These are phyloP conservation scores for Penicillium arizonense DNA, from an alignment of 495 filamentous ascomycete species.

Conservation along the genomic window DNA sequence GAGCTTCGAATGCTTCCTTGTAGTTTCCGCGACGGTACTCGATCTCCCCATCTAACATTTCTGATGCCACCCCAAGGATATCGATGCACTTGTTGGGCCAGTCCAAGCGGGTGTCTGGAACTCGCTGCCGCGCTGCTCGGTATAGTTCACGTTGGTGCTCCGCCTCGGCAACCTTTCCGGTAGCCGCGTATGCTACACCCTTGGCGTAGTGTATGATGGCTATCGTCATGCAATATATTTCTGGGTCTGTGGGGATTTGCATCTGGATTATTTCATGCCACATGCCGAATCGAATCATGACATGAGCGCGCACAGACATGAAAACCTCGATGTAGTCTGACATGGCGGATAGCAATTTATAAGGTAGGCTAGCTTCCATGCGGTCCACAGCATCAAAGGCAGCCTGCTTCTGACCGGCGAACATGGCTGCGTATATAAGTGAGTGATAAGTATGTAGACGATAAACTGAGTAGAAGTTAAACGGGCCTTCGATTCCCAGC, in stretches of 20 bases:
- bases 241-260: conserved; percentile 44
- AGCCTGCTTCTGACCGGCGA: conserved; percentile 53
- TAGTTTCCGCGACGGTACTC: conserved; percentile 59
- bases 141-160: conserved; percentile 43
- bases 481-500: conserved; percentile 41
- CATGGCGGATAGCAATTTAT: conserved; percentile 58
- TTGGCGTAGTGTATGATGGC: conserved; percentile 61
- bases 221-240: conserved; percentile 58
- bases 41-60: conserved; percentile 67
- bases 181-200: conserved; percentile 60
- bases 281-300: conserved; percentile 61
- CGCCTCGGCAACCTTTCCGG: conserved; percentile 43
- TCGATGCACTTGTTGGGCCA: conserved; percentile 62
- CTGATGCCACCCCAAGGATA: conserved; percentile 52
- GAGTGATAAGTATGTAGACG: conserved; percentile 63
- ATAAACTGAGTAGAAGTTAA: conserved; percentile 66
- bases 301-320: conserved; percentile 57
- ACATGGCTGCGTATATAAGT: conserved; percentile 67
- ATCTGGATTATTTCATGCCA: conserved; percentile 57
- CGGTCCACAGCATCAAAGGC: conserved; percentile 49
- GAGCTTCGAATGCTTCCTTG: conserved; percentile 49
- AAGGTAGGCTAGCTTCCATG: conserved; percentile 54
- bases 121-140: conserved; percentile 36
- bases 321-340: conserved; percentile 66
- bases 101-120: conserved; percentile 46